Conservation (phyloP, 2,329 filamentous ascomycete genomes). For the Diaporthe sp. region DNA sequence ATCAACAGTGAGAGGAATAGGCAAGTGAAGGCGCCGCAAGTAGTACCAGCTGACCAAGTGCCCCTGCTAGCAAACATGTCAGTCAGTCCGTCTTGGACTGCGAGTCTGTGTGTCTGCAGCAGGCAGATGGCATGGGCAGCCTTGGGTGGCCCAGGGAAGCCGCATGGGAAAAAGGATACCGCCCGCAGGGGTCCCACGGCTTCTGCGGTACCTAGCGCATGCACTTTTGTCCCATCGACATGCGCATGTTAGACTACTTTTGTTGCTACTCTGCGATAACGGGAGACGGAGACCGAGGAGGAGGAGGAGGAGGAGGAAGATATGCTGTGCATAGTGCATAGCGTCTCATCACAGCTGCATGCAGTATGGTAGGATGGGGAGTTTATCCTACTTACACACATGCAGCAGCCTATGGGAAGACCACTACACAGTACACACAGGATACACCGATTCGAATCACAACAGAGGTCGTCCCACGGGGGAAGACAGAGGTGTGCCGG, state of each 20-base stretch:
- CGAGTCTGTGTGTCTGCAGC: neutral
- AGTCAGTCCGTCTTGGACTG: constrained; percentile 1
- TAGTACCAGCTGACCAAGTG: constrained; percentile 36
- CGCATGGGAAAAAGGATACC: neutral
- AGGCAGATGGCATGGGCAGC: constrained; percentile 3
- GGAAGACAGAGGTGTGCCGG: neutral
- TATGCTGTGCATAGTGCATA: too few species aligned
- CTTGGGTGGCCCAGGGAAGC: constrained; percentile 13
- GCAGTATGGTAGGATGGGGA: neutral
- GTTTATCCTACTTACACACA: neutral
- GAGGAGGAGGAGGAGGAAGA: neutral
- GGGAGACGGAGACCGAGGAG: neutral
- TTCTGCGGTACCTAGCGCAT: neutral
- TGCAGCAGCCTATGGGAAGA: neutral
- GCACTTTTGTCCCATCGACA: neutral
- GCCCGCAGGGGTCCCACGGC: constrained; percentile 11
- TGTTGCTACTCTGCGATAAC: too few species aligned
- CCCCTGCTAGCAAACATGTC: constrained; percentile 32
- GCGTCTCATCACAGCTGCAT: neutral
- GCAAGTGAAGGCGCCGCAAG: constrained; percentile 11
- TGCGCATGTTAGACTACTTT: neutral
- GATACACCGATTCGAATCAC: neutral
- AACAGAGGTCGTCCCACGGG: constrained; percentile 7
- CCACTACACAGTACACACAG: neutral
- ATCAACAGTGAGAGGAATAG: constrained; percentile 25